Evolutionary conservation across 2,329 filamentous ascomycete genomes (phyloP), one percentile per base, ranked within the genome.

Genomic region (Dactylellina leptospora): DNA sequence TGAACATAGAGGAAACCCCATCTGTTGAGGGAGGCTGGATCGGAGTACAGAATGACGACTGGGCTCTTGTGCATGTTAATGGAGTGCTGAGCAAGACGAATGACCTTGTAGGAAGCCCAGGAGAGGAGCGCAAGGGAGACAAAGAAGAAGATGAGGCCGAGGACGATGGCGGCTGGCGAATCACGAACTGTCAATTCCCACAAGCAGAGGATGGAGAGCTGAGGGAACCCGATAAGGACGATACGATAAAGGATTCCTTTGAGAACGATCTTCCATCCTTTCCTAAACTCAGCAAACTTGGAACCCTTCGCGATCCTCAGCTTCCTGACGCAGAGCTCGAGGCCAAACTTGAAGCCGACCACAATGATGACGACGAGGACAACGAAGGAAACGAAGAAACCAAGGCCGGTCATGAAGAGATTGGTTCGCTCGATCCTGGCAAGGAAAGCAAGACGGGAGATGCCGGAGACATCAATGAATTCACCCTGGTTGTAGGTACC

Each of bases 1-100:
- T 96, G 93, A 40, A 97, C 92, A 79, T 97, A 97, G 75, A 97
- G 86, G 83, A 97, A 97, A 20, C 93, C 93, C 93, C 93, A 97
- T 82, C 96, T 96, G 86, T 97, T 96, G 74, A 97, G 86, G 58
- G 90, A 89, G 74, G 91, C 86, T n/a, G 93, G 92, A 77, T 97
- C 93, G 1, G 93, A 96, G 82, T 96, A 97, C 74, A 97, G 87
- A 76, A 97, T 96, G 81, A 97, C 97, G 25, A 93, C 93, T 23
- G 93, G 92, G 82, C 96, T 97, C 82, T 93, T 93, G 84, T 97
- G 93, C 87, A 96, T 91, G 64, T 85, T 82, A 74, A 96, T 90
- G 28, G 93, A 97, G 76, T 91, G 90, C 78, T 91, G 91, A 30
- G 92, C 93, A 74, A 97, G 90, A 60, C 87, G 86, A 76, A 96